Conservation (phyloP, 805 yeast species). For the Metschnikowia rubicola region DNA sequence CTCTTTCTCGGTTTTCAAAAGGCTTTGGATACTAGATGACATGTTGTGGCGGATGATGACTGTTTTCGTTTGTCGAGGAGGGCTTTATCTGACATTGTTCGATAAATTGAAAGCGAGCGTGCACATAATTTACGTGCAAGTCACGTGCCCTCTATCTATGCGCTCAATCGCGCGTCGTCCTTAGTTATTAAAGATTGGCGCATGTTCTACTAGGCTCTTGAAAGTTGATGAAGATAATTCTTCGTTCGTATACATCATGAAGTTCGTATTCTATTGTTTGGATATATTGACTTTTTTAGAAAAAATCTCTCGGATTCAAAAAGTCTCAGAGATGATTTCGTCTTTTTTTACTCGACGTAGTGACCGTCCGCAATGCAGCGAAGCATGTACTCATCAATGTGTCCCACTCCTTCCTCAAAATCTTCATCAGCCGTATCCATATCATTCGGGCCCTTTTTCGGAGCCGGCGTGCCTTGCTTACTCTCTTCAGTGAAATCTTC, state of each 20-base stretch:
- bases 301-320: too few species aligned
- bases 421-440: constrained; percentile 32
- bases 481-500: constrained; percentile 72
- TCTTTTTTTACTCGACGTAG: constrained; percentile 34
- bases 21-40: constrained; percentile 31
- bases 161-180: background rate
- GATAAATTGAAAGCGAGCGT: constrained; percentile 8
- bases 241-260: background rate
- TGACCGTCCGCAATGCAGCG: constrained; percentile 81
- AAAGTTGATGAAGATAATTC: background rate
- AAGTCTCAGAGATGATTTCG: background rate
- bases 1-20: constrained; percentile 79
- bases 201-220: background rate
- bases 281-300: too few species aligned
- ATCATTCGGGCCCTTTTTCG: constrained; percentile 28
- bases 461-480: constrained; percentile 24
- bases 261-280: background rate
- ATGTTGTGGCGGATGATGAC: constrained; percentile 8
- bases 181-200: background rate
- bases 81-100: constrained; percentile 9
- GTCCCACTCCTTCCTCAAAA: constrained; percentile 65
- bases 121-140: background rate
- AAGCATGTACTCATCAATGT: constrained; percentile 95
- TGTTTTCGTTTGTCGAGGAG: background rate
- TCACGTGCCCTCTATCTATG: background rate